Base-by-base conservation (phyloP, 108 stramenopile species). In the Skeletonema marinoi region DNA sequence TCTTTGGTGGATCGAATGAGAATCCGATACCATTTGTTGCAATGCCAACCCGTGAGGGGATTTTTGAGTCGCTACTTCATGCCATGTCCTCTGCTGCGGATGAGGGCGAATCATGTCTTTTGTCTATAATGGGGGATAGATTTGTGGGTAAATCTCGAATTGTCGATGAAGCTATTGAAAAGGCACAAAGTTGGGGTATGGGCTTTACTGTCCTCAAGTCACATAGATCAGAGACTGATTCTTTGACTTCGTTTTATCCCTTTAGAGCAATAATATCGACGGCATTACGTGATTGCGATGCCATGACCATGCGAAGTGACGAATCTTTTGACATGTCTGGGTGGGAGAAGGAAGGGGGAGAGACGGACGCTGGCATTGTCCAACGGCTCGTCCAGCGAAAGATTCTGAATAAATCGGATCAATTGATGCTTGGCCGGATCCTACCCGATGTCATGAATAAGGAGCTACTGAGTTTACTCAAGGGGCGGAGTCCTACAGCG, bases 401-500 rank as follows among this genome's bases (percentile, higher is more conserved):
- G 50, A 54, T 82, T 35, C 63, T 82, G 21, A 60, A 68, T 64
- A 77, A 77, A 36, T 73, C 76, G 36, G 81, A 82, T 66, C 76
- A 77, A 64, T 46, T 77, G 31, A 82, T 82, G 81, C 39, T 82
- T 13, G 70, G 81, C 31, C 42, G 76, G 38, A 78, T 82, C 46
- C 66, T 82, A 21, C 81, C 76, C 39, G 54, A 46, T 33, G 73
- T 77, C 31, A 67, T 69, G 70, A 36, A 71, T 32, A 36, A 54
- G 6, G 70, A 82, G 44, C 71, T 82, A 4, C 42, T 78, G 32
- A 82, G 81, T 62, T 72, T 82, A 41, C 71, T 82, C 16, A 66
- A 65, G 30, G 67, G 73, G 32, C 38, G 71, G 32, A 82, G 44
- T 56, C 81, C 70, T 10, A 42, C 41, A 7, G 66, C 70, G 12